Conservation (phyloP, 2,329 filamentous ascomycete genomes). For the Fonsecaea nubica region DNA sequence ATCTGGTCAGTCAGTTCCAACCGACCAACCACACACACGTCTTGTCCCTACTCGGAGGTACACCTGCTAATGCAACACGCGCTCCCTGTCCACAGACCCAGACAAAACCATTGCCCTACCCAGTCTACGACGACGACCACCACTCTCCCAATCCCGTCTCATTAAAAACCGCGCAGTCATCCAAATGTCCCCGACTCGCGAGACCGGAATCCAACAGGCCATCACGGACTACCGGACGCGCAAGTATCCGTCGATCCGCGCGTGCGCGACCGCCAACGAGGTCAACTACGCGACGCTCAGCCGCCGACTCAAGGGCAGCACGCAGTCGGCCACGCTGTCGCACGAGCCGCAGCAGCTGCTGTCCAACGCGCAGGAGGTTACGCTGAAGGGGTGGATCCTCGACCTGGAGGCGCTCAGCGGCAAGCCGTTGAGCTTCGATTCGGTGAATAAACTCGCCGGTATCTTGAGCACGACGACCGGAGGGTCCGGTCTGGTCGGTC, state of each 20-base stretch:
- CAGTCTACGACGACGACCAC: too few species aligned
- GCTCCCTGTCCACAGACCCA: too few species aligned
- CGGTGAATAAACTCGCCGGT: constrained; percentile 19
- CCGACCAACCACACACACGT: too few species aligned
- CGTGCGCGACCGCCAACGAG: constrained; percentile 9
- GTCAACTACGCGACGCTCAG: constrained; percentile 13
- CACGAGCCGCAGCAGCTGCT: constrained; percentile 23
- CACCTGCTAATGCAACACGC: too few species aligned
- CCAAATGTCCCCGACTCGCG: constrained; percentile 5
- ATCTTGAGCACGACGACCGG: constrained; percentile 8
- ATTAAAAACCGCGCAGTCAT: neutral
- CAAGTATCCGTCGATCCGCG: constrained; percentile 12
- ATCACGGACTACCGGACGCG: constrained; percentile 6
- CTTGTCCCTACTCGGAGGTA: too few species aligned
- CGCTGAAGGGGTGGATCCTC: constrained; percentile 26
- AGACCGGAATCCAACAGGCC: constrained; percentile 11
- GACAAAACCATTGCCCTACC: too few species aligned
- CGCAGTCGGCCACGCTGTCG: neutral
- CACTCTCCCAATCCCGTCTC: too few species aligned
- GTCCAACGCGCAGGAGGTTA: constrained; percentile 19
- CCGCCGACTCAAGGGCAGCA: constrained; percentile 17
- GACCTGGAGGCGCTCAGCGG: constrained; percentile 23
- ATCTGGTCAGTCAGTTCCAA: too few species aligned
- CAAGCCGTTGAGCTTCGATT: constrained; percentile 11
- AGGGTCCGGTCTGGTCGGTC: constrained; percentile 14